Conservation (phyloP, 306 rosid species). For the Purshia tridentata region DNA sequence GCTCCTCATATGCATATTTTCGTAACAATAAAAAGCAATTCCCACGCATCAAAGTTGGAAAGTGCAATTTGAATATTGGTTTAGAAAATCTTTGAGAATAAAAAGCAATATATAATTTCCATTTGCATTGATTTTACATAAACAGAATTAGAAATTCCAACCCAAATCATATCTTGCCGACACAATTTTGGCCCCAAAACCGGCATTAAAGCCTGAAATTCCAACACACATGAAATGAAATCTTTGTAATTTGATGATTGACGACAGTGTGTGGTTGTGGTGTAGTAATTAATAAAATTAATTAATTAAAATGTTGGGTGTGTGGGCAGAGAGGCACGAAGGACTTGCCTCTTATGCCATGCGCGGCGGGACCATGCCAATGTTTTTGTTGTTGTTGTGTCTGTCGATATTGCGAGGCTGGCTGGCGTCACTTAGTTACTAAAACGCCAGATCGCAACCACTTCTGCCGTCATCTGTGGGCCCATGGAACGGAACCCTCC, state of each 20-base stretch:
- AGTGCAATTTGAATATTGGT: neutral
- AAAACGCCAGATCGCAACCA: constrained; percentile 25
- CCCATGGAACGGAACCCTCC: neutral
- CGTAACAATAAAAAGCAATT: constrained; percentile 14
- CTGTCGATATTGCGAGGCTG: constrained; percentile 28
- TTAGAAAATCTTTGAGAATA: neutral
- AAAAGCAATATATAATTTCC: neutral
- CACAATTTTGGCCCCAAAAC: constrained; percentile 3
- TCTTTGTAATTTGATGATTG: neutral
- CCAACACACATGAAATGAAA: neutral
- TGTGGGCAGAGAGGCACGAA: too few species aligned
- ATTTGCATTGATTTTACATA: neutral
- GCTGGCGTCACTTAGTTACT: constrained; percentile 20
- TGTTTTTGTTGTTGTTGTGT: neutral
- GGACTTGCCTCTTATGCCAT: constrained; percentile 1
- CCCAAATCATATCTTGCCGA: constrained; percentile 31
- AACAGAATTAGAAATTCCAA: neutral
- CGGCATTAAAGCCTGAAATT: neutral
- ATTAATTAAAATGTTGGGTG: too few species aligned
- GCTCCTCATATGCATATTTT: constrained; percentile 26
- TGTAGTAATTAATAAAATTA: neutral
- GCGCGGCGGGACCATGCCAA: constrained; percentile 21
- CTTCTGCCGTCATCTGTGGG: constrained; percentile 9
- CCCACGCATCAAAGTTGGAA: constrained; percentile 28
- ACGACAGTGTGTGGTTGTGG: too few species aligned